A percentile compares a stretch with the other conserved stretches of the same genome.
Conservation (phyloP, 2,329 filamentous ascomycete genomes). For the Xylaria hypoxylon region DNA sequence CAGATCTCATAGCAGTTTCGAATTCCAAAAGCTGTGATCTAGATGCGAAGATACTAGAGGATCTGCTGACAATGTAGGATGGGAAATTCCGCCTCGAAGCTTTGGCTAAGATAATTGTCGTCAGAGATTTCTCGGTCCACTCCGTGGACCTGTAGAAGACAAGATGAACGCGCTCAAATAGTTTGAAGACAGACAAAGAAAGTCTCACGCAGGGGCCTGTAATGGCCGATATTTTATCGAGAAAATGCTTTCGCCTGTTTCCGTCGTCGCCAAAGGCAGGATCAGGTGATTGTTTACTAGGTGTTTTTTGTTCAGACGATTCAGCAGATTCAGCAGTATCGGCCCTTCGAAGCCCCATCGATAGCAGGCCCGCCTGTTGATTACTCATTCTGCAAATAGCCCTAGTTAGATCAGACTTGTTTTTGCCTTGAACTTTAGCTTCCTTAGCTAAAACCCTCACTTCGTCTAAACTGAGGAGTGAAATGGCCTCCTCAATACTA, state of each 20-base stretch:
- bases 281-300: conserved; percentile 50
- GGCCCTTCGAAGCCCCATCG: conserved; percentile 73
- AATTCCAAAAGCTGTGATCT: conserved; percentile 84
- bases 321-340: conserved; percentile 68
- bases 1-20: conserved; percentile 84
- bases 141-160: conserved; percentile 96
- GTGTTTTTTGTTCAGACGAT: conserved; percentile 59
- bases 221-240: conserved; percentile 79
- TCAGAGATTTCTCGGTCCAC: conserved; percentile 97
- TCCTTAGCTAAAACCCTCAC: conserved; percentile 87
- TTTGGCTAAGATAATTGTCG: conserved; percentile 91
- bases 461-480: conserved; percentile 86
- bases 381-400: conserved; percentile 80
- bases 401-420: conserved; percentile 81
- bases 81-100: conserved; percentile 91
- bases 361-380: conserved; percentile 80
- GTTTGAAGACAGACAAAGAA: conserved; percentile 75
- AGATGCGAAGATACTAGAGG: conserved; percentile 86
- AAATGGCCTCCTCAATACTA: conserved; percentile 84
- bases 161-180: conserved; percentile 94
- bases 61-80: conserved; percentile 88
- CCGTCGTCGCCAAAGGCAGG: conserved; percentile 53
- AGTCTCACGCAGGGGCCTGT: conserved; percentile 88
- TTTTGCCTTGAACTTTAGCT: conserved; percentile 86
- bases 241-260: conserved; percentile 79